A percentile compares a stretch with the other conserved stretches of the same genome.
Evolutionary conservation across 495 filamentous ascomycete genomes (phyloP).

Genomic region (Daldinia decipiens): DNA sequence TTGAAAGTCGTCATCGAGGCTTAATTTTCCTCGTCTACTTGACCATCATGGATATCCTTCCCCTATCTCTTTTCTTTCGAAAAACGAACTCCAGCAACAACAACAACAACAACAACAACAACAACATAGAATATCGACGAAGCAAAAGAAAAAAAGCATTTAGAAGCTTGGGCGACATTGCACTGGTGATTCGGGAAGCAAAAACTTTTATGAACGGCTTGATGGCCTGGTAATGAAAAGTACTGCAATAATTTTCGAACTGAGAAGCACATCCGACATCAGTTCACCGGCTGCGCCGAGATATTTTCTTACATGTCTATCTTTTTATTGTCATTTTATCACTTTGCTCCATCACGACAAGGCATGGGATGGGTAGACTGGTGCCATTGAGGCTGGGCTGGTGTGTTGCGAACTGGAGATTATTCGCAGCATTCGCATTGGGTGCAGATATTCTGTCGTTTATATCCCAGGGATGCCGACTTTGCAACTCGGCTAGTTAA

Average conservation of each 20-base stretch:
- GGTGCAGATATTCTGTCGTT: slow-evolving; percentile 25
- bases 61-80: slow-evolving; percentile 11
- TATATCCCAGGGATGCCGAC: slow-evolving; percentile 1
- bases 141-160: slow-evolving; percentile 30
- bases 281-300: slow-evolving; percentile 19
- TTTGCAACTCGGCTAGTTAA: neutral
- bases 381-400: slow-evolving; percentile 30
- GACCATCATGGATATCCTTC: slow-evolving; percentile 9
- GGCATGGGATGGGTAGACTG: slow-evolving; percentile 36
- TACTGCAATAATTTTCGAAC: slow-evolving; percentile 17
- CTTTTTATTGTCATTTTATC: neutral
- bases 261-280: slow-evolving; percentile 26
- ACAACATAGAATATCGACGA: slow-evolving; percentile 24
- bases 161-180: slow-evolving; percentile 23
- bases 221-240: slow-evolving; percentile 38
- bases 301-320: slow-evolving; percentile 13
- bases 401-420: slow-evolving; percentile 16
- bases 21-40: slow-evolving; percentile 35
- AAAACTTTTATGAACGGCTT: slow-evolving; percentile 31
- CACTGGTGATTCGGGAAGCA: slow-evolving; percentile 30
- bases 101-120: slow-evolving; percentile 13
- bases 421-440: slow-evolving; percentile 24
- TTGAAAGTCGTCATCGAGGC: slow-evolving; percentile 85
- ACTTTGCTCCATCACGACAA: slow-evolving; percentile 2
- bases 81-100: neutral